Conservation (phyloP, 768 basidiomycete genomes). For the Tremella fuciformis region DNA sequence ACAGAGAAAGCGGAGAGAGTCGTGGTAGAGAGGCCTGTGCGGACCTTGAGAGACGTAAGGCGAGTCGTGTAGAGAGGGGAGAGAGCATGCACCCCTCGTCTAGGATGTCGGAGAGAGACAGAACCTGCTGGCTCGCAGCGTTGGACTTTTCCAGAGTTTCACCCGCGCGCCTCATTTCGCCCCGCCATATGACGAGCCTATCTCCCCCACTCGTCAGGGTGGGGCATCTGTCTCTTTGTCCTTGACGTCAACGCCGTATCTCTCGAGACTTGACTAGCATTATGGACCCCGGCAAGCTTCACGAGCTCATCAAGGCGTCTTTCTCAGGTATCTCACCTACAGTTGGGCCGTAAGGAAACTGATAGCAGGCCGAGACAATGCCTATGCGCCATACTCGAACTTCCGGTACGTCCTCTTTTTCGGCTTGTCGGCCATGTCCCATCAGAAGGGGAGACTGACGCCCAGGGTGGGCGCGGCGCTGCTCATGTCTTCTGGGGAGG, state of each 20-base stretch:
- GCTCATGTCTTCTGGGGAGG: slow-evolving; percentile 60
- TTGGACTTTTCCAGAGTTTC: slow-evolving; percentile 2
- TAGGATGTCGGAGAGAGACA: too few species aligned
- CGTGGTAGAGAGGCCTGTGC: too few species aligned
- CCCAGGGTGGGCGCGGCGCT: slow-evolving; percentile 76
- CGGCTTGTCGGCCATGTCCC: background rate
- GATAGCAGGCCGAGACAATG: slow-evolving; percentile 56
- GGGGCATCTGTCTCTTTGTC: too few species aligned
- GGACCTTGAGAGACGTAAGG: too few species aligned
- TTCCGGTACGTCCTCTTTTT: slow-evolving; percentile 58
- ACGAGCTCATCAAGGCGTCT: slow-evolving; percentile 35
- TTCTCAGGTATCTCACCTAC: slow-evolving; percentile 21
- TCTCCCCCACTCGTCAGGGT: too few species aligned
- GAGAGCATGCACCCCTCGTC: too few species aligned
- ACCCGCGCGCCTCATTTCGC: background rate
- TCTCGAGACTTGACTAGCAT: too few species aligned
- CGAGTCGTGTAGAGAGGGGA: too few species aligned
- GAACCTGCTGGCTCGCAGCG: too few species aligned
- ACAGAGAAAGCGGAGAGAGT: background rate
- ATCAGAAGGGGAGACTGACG: slow-evolving; percentile 5
- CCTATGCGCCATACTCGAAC: slow-evolving; percentile 82
- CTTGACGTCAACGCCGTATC: too few species aligned
- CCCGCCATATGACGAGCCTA: too few species aligned
- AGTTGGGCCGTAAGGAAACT: background rate
- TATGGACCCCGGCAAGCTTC: slow-evolving; percentile 14